Evolutionary conservation across 192 early-diverging fungal species (phyloP).

Genomic region (Globomyces pollinis-pini): DNA sequence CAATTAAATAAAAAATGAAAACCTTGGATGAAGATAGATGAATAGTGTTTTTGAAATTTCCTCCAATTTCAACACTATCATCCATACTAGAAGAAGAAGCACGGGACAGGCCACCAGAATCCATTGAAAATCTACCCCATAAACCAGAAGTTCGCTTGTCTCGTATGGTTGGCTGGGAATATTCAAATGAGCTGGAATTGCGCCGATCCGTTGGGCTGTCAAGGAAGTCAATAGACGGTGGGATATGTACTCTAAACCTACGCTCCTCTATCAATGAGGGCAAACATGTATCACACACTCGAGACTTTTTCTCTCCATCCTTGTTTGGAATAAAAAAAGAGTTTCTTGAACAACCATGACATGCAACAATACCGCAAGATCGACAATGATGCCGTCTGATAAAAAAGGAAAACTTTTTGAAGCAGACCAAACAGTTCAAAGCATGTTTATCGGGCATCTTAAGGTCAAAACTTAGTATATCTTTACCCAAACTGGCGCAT

Average conservation of each 20-base stretch:
- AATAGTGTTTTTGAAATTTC: constrained; percentile 6
- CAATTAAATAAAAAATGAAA: not conserved
- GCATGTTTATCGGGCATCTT: constrained; percentile 62
- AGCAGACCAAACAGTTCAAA: constrained; percentile 63
- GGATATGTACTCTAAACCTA: constrained; percentile 20
- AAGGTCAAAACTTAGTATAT: not conserved
- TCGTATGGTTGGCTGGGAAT: not conserved
- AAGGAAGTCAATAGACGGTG: not conserved
- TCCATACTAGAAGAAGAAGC: constrained; percentile 12
- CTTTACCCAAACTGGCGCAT: constrained; percentile 54
- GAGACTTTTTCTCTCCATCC: constrained; percentile 18
- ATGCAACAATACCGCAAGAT: constrained; percentile 74
- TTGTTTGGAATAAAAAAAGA: constrained; percentile 24
- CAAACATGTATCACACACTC: constrained; percentile 34
- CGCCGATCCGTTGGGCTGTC: not conserved
- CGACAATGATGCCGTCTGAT: constrained; percentile 61
- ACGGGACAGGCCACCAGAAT: not conserved
- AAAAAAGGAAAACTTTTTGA: constrained; percentile 59
- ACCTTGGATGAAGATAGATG: not conserved
- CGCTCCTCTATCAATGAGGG: constrained; percentile 17
- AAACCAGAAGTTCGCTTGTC: too few relatives aligned
- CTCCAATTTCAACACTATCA: not conserved
- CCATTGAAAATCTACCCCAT: constrained; percentile 15
- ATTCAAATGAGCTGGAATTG: not conserved
- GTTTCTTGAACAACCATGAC: constrained; percentile 39